These are phyloP conservation scores for Linnemannia schmuckeri DNA, from an alignment of 192 early-diverging fungal species.

Conservation along the genomic window DNA sequence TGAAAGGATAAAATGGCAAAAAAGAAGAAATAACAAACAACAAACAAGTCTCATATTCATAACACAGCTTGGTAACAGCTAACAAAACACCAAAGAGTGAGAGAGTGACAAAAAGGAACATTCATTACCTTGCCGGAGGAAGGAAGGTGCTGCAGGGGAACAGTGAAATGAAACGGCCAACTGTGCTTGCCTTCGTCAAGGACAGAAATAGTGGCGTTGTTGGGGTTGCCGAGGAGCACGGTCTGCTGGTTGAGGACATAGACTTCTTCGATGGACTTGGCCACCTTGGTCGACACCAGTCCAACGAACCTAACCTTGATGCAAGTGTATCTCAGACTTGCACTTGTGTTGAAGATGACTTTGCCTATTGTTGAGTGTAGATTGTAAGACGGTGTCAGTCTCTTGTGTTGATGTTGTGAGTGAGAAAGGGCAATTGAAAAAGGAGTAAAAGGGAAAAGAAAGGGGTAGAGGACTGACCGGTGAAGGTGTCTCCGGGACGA, in stretches of 20 bases:
- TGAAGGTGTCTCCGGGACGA: background rate
- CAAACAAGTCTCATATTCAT: conserved; percentile 1
- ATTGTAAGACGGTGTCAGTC: background rate
- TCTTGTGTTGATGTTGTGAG: background rate
- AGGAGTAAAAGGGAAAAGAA: background rate
- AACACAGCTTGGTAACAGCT: background rate
- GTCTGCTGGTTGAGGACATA: conserved; percentile 40
- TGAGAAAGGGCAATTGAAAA: background rate
- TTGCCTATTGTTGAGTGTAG: background rate
- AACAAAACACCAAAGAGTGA: background rate
- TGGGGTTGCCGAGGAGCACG: conserved; percentile 42
- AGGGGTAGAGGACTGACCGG: background rate
- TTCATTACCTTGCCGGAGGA: conserved; percentile 35
- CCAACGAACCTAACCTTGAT: conserved; percentile 39
- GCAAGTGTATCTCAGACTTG: conserved; percentile 32
- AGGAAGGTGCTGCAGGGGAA: conserved; percentile 32
- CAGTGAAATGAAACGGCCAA: conserved; percentile 36
- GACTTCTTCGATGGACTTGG: conserved; percentile 28
- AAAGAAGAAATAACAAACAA: background rate
- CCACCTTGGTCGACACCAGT: conserved; percentile 27
- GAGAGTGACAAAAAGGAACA: background rate
- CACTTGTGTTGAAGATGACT: conserved; percentile 18
- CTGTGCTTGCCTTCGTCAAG: conserved; percentile 25
- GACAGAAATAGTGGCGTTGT: conserved; percentile 19
- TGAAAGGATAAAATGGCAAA: background rate